Conservation (phyloP, 2,329 filamentous ascomycete genomes). For the Mycogone perniciosa region DNA sequence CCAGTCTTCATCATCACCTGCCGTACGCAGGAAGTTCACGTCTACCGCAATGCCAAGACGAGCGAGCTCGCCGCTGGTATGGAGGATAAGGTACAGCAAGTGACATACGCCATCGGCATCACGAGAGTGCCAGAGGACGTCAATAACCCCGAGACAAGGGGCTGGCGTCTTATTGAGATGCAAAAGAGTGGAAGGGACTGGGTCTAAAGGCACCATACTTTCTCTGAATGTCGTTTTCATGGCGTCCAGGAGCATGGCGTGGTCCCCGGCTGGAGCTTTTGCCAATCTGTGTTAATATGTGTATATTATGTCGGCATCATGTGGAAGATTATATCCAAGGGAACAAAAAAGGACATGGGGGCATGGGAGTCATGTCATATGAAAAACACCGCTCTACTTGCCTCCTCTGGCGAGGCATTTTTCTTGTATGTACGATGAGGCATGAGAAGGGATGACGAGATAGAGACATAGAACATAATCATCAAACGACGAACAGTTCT, state of each 20-base stretch:
- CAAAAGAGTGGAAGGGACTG: constrained; percentile 96
- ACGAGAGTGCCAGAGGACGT: constrained; percentile 92
- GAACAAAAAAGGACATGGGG: constrained; percentile 12
- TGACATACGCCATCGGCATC: constrained; percentile 96
- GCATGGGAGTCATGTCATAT: constrained; percentile 20
- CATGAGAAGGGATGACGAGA: constrained; percentile 12
- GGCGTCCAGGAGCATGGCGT: constrained; percentile 18
- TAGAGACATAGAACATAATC: constrained; percentile 16
- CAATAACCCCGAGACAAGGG: constrained; percentile 91
- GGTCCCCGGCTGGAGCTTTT: constrained; percentile 10
- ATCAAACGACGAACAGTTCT: constrained; percentile 4
- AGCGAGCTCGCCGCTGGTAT: constrained; percentile 88
- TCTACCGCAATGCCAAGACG: constrained; percentile 88
- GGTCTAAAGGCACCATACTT: constrained; percentile 35
- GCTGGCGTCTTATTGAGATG: constrained; percentile 96
- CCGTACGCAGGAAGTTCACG: constrained; percentile 94
- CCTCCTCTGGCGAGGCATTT: constrained; percentile 11
- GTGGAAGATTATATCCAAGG: constrained; percentile 16
- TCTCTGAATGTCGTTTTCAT: background rate
- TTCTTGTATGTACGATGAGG: constrained; percentile 10
- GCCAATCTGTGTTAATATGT: constrained; percentile 27
- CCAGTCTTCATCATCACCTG: constrained; percentile 97
- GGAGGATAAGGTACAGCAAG: constrained; percentile 97
- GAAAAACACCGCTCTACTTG: constrained; percentile 29
- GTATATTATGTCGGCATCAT: constrained; percentile 23